These are phyloP conservation scores for Monosporascus sp. DNA, from an alignment of 2,329 filamentous ascomycete species.

Conservation along the genomic window DNA sequence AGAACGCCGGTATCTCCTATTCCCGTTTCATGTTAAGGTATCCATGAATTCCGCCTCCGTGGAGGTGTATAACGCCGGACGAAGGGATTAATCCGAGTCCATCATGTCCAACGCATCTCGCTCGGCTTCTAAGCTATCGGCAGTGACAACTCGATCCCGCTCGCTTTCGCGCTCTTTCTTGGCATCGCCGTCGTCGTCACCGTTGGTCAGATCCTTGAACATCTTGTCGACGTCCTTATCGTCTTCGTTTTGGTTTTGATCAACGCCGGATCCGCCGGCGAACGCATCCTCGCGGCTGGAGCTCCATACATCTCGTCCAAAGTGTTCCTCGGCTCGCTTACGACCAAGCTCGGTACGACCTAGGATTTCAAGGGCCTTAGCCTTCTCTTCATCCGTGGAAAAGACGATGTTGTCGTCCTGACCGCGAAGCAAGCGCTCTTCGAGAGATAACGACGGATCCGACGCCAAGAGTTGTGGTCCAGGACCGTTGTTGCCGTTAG, in stretches of 20 bases:
- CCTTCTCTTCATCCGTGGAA: conserved; percentile 40
- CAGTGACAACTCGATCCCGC: conserved; percentile 29
- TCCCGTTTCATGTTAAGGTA: neutral
- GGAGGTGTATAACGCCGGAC: neutral
- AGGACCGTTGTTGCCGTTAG: conserved; percentile 26
- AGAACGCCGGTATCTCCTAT: neutral
- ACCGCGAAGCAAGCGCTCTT: conserved; percentile 45
- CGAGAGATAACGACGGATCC: conserved; percentile 37
- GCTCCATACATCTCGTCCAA: conserved; percentile 44
- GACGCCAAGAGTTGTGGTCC: conserved; percentile 38
- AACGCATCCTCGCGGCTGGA: conserved; percentile 21
- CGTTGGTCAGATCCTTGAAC: conserved; percentile 51
- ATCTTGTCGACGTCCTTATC: conserved; percentile 47
- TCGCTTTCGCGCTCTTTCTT: conserved; percentile 27
- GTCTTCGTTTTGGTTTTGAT: conserved; percentile 33
- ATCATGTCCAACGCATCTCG: conserved; percentile 29
- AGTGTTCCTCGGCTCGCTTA: conserved; percentile 45
- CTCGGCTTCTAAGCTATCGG: conserved; percentile 28
- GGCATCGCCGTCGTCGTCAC: conserved; percentile 39
- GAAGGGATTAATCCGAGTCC: conserved; percentile 22
- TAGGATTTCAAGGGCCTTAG: conserved; percentile 48
- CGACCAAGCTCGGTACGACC: conserved; percentile 44
- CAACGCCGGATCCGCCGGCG: conserved; percentile 10
- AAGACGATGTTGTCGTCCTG: conserved; percentile 41
- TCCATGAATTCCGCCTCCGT: neutral